Evolutionary conservation across 768 basidiomycete species (phyloP).

Genomic region (Lactarius quietus): DNA sequence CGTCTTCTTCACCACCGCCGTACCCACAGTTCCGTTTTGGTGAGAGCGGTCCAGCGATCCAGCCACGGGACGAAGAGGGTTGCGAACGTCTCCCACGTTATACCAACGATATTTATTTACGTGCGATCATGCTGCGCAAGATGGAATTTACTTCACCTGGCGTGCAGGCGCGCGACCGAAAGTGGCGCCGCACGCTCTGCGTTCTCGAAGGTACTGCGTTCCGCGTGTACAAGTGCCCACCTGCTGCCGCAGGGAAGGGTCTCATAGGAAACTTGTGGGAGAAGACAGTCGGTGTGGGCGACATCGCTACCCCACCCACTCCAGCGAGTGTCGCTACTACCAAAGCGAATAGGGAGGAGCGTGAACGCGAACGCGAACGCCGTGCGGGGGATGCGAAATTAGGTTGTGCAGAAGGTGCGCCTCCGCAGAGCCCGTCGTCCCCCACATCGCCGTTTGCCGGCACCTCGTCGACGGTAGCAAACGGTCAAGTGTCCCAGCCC

Average conservation of each 20-base stretch:
- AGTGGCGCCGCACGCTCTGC: constrained; percentile 86
- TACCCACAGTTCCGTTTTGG: constrained; percentile 50
- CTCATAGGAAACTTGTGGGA: constrained; percentile 75
- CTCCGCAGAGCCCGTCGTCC: background rate
- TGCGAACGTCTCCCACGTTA: constrained; percentile 76
- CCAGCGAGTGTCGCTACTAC: constrained; percentile 30
- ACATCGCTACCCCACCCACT: constrained; percentile 36
- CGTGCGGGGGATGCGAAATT: constrained; percentile 12
- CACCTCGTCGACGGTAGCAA: background rate
- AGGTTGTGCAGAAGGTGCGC: background rate
- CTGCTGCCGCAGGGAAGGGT: constrained; percentile 44
- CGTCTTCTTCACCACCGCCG: constrained; percentile 59
- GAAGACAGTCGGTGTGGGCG: constrained; percentile 67
- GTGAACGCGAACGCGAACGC: constrained; percentile 26
- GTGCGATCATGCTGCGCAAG: constrained; percentile 82
- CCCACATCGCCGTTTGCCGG: background rate
- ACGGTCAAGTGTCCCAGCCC: background rate
- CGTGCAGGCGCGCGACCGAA: constrained; percentile 82
- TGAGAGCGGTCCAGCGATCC: constrained; percentile 31
- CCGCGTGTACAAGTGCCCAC: constrained; percentile 61
- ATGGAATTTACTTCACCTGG: constrained; percentile 89
- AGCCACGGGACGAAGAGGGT: constrained; percentile 78
- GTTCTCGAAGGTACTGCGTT: constrained; percentile 92
- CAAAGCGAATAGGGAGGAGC: constrained; percentile 34
- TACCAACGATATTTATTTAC: constrained; percentile 75